Base-by-base conservation (phyloP, 2,329 filamentous ascomycete genomes). In the Lachnellula willkommii region DNA sequence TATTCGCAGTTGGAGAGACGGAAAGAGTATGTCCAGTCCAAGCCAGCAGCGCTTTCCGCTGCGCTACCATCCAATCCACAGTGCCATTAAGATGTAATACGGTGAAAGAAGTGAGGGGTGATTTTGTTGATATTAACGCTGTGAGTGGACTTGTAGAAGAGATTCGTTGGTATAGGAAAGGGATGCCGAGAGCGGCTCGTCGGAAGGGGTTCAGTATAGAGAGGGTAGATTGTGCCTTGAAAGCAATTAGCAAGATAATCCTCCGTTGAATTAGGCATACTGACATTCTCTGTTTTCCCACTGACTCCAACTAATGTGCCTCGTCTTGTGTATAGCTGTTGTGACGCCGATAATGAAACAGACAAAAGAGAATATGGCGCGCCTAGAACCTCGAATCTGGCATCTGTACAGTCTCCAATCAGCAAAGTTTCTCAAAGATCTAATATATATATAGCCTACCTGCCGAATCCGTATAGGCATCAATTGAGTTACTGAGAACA, bases 101-200 rank as follows among this genome's bases (percentile, higher is more conserved):
- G 12, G 89, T 85, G 65, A 99, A 92, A 5, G 91, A 92, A 1
- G 92, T 94, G 52, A 87, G 85, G 4, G 90, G 84, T 5, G 90
- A 90, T 70, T 91, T 94, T 24, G 93, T 91, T 32, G 89, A 89
- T 65, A 99, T 88, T 60, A 99, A 77, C 35, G 91, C 91, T 45
- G 89, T 95, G 63, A 96, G 82, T 1, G 94, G 92, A 47, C 85
- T 89, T 0, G 92, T 91, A 1, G 93, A 93, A 36, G 90, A 87
- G 63, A 97, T 83, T 74, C 88, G 79, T 74, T 97, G 93, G 75
- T 97, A 97, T 58, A 99, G 80, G 73, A 99, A 99, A 1, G 94
- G 94, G 50, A 97, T 88, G 63, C 92, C 90, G 28, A 95, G 81
- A 48, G 85, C 73, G 24, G 88, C 87, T 71, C 94, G 85, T 57